Evolutionary conservation across 345 rosid genomes (phyloP).

Genomic region (Populus nigra): DNA sequence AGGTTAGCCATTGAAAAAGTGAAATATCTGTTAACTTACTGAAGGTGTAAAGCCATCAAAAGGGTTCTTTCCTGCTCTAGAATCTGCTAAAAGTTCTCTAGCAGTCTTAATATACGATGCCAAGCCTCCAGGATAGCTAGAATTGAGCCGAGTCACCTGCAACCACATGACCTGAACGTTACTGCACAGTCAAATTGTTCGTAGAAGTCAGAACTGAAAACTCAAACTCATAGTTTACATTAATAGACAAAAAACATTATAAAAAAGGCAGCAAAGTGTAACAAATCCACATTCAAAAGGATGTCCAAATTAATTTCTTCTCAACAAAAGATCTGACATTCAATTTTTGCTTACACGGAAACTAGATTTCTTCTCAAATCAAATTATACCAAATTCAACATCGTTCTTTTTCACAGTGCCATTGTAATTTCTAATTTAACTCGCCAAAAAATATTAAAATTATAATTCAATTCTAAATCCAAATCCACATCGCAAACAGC

Average conservation of each 20-base stretch:
- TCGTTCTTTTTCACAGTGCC: not conserved
- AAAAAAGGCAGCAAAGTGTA: no score
- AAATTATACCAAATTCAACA: not conserved
- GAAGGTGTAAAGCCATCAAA: conserved; percentile 96
- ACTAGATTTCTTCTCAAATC: not conserved
- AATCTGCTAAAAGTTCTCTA: conserved; percentile 78
- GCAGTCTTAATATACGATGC: conserved; percentile 67
- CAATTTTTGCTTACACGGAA: no score
- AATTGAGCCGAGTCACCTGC: conserved; percentile 67
- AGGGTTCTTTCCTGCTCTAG: conserved; percentile 86
- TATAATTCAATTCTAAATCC: not conserved
- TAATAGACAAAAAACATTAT: no score
- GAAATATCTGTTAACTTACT: conserved; percentile 35
- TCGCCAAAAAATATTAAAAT: not conserved
- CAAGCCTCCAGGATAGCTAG: conserved; percentile 92
- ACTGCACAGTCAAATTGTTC: not conserved
- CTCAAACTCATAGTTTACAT: no score
- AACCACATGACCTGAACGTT: not conserved
- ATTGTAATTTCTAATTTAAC: not conserved
- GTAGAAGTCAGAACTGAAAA: not conserved
- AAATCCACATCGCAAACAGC: not conserved
- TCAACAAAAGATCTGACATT: not conserved
- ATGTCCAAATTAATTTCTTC: no score
- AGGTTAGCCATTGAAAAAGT: not conserved
- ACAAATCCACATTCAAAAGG: no score